Conservation (phyloP, 768 basidiomycete species). For the Trametes meyenii region DNA sequence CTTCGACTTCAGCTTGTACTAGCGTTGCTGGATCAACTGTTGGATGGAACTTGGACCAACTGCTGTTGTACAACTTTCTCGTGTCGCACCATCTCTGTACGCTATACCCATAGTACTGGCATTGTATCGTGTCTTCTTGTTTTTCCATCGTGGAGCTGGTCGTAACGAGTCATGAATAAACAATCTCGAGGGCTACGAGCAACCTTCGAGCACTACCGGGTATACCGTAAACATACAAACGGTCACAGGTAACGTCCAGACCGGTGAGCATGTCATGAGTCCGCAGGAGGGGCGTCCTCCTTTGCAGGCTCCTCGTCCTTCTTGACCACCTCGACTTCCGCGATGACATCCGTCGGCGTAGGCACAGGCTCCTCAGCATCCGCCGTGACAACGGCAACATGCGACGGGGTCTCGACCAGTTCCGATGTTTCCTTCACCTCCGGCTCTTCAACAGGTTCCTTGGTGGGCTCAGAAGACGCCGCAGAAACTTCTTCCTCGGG, state of each 20-base stretch:
- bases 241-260: neutral
- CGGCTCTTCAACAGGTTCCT: neutral
- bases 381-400: neutral
- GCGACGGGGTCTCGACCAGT: neutral
- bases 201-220: neutral
- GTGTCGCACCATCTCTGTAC: neutral
- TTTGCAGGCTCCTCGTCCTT: neutral
- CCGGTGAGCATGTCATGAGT: neutral
- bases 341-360: neutral
- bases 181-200: neutral
- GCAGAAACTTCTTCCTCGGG: neutral
- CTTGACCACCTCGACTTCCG: neutral
- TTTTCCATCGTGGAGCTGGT: neutral
- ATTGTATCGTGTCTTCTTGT: neutral
- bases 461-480: neutral
- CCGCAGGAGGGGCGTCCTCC: neutral
- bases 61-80: neutral
- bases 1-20: neutral
- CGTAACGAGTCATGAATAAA: neutral
- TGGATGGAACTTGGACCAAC: neutral
- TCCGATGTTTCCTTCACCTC: neutral
- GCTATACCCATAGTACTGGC: neutral
- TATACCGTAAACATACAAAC: slow-evolving; percentile 10
- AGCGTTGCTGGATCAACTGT: neutral
- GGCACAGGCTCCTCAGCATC: neutral